Evolutionary conservation across 2,329 filamentous ascomycete genomes (phyloP).

Genomic region (Aureobasidium sp.): DNA sequence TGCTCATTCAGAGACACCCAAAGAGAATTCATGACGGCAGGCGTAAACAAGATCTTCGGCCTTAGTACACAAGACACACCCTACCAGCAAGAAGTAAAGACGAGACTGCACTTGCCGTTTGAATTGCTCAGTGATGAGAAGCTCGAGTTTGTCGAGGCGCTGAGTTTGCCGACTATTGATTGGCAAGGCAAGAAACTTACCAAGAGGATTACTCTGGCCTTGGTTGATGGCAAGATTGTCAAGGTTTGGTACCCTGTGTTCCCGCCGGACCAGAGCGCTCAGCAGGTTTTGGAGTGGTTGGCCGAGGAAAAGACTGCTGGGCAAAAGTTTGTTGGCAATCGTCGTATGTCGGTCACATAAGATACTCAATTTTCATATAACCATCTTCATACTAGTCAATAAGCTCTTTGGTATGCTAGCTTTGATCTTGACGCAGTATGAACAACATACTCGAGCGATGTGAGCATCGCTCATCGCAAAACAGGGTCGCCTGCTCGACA

Average conservation of each 20-base stretch:
- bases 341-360: neutral
- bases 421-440: no score
- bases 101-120: conserved; percentile 35
- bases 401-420: neutral
- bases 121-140: conserved; percentile 37
- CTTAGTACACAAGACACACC: conserved; percentile 35
- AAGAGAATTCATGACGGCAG: conserved; percentile 24
- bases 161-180: conserved; percentile 36
- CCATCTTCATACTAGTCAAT: no score
- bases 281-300: conserved; percentile 31
- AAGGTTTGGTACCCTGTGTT: conserved; percentile 41
- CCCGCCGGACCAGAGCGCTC: conserved; percentile 35
- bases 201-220: conserved; percentile 34
- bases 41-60: conserved; percentile 34
- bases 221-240: conserved; percentile 35
- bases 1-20: conserved; percentile 37
- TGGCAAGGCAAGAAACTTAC: conserved; percentile 33
- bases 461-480: neutral
- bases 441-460: no score
- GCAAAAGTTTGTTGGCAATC: neutral
- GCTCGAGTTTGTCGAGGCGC: conserved; percentile 28
- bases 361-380: neutral
- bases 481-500: neutral
- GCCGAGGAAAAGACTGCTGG: neutral
- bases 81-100: conserved; percentile 35